A percentile compares a stretch with the other conserved stretches of the same genome.
These are phyloP conservation scores for Gloeophyllum trabeum DNA, from an alignment of 768 basidiomycete species.

Conservation along the genomic window DNA sequence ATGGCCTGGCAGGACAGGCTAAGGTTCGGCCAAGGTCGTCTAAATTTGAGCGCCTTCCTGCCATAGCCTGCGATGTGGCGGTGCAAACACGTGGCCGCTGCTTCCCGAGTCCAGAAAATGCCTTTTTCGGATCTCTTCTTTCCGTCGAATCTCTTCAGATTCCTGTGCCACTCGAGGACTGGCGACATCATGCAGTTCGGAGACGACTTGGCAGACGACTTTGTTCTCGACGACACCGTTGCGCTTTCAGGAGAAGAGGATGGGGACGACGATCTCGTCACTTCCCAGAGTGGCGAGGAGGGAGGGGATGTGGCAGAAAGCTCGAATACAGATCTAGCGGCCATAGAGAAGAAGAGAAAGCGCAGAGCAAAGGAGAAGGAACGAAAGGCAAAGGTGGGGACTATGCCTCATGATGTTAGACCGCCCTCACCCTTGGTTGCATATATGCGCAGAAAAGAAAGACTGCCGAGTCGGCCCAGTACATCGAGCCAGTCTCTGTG, in stretches of 20 bases:
- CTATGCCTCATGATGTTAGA: not conserved
- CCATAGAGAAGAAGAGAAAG: conserved; percentile 54
- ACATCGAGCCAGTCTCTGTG: conserved; percentile 28
- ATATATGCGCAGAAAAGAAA: conserved; percentile 44
- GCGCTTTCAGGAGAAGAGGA: conserved; percentile 52
- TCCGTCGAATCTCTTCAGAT: too few species aligned
- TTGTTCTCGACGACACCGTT: conserved; percentile 56
- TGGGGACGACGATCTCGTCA: conserved; percentile 23
- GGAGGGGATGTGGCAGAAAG: conserved; percentile 16
- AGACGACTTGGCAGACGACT: conserved; percentile 82
- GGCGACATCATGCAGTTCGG: conserved; percentile 17
- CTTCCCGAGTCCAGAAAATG: not conserved
- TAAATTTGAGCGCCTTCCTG: too few species aligned
- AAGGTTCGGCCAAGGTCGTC: too few species aligned
- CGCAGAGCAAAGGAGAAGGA: conserved; percentile 66
- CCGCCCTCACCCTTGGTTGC: not conserved
- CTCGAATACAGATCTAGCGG: conserved; percentile 11
- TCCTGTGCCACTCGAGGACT: too few species aligned
- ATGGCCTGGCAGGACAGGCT: too few species aligned
- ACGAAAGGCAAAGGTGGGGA: conserved; percentile 48
- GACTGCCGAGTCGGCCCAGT: conserved; percentile 33
- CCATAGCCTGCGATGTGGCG: too few species aligned
- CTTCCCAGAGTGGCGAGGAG: conserved; percentile 34
- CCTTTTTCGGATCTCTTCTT: not conserved
- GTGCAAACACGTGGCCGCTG: too few species aligned